Evolutionary conservation across 257 asterid genomes (phyloP).

Genomic region (Nicotiana sylvestris): DNA sequence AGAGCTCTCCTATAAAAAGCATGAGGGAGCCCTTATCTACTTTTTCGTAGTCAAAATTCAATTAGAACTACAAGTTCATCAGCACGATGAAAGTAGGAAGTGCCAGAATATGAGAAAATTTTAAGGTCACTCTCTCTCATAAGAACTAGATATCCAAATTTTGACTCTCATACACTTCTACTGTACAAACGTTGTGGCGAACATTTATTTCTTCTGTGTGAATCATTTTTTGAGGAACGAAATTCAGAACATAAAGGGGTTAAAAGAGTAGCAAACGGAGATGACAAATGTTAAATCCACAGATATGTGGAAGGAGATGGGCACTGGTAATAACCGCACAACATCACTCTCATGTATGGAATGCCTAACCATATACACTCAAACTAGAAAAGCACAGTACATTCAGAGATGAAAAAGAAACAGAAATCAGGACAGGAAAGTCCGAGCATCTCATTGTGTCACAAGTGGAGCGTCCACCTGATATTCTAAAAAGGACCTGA

Average conservation of each 20-base stretch:
- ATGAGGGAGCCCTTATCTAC: neutral
- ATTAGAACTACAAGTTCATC: neutral
- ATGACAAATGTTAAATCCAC: neutral
- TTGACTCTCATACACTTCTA: neutral
- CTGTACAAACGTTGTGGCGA: neutral
- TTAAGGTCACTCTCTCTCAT: neutral
- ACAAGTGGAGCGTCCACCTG: neutral
- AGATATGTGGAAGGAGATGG: neutral
- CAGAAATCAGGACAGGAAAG: neutral
- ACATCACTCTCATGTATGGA: neutral
- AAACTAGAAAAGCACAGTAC: neutral
- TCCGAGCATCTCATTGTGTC: neutral
- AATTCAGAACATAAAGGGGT: neutral
- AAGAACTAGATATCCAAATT: neutral
- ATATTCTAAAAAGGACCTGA: neutral
- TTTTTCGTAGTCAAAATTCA: neutral
- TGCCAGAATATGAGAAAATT: neutral
- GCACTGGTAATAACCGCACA: neutral
- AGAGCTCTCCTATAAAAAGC: neutral
- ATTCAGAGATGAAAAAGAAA: neutral
- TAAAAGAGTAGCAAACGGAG: neutral
- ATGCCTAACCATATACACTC: neutral
- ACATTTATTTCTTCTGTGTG: neutral
- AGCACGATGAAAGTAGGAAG: neutral
- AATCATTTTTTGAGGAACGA: neutral